Conservation (phyloP, 441 rosid genomes). For the Gossypium trilobum region DNA sequence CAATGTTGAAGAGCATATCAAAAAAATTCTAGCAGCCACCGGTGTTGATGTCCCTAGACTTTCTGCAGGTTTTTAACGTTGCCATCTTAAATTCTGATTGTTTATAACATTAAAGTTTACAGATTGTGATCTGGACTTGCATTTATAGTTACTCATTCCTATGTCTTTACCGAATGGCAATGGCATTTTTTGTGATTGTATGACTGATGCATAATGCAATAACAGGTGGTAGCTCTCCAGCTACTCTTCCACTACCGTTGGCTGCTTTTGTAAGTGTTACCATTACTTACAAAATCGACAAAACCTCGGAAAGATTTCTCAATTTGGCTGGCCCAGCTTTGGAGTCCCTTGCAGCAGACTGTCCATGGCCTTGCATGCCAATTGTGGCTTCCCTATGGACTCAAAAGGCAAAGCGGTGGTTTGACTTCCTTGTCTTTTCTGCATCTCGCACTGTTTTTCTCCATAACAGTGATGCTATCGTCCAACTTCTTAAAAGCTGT, state of each 20-base stretch:
- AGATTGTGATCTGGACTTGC: neutral
- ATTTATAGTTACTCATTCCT: neutral
- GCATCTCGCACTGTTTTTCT: slow-evolving; percentile 76
- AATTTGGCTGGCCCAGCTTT: slow-evolving; percentile 72
- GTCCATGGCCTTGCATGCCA: slow-evolving; percentile 86
- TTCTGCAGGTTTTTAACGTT: slow-evolving; percentile 42
- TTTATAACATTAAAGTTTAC: neutral
- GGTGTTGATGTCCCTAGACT: slow-evolving; percentile 70
- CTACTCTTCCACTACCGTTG: slow-evolving; percentile 63
- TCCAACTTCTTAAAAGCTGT: slow-evolving; percentile 69
- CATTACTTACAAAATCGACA: slow-evolving; percentile 67
- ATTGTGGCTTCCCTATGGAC: slow-evolving; percentile 74
- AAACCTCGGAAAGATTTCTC: slow-evolving; percentile 62
- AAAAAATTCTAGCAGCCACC: slow-evolving; percentile 53
- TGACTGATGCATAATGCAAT: slow-evolving; percentile 23
- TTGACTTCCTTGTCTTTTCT: slow-evolving; percentile 65
- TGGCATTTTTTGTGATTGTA: slow-evolving; percentile 5
- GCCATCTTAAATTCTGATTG: neutral
- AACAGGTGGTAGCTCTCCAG: slow-evolving; percentile 52
- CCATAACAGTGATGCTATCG: slow-evolving; percentile 51
- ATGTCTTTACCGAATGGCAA: neutral
- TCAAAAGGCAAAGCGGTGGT: slow-evolving; percentile 81
- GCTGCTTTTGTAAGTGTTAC: slow-evolving; percentile 78
- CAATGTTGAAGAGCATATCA: slow-evolving; percentile 57
- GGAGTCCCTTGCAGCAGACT: slow-evolving; percentile 70